Evolutionary conservation across 176 grass and related monocot genomes (phyloP).

Genomic region (Bonia amplexicaulis): DNA sequence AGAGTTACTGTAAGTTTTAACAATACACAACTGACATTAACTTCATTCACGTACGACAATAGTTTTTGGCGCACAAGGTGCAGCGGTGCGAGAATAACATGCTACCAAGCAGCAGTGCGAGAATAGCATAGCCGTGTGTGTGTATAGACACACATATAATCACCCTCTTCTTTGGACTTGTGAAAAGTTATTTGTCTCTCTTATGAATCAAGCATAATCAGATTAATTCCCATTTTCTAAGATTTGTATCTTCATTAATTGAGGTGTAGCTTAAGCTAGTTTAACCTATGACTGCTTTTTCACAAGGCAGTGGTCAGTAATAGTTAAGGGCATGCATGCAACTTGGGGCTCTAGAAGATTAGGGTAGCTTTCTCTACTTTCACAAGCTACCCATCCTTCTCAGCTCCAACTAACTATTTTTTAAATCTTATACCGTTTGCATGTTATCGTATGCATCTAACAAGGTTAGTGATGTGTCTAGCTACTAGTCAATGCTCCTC

Average conservation of each 20-base stretch:
- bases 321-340: neutral
- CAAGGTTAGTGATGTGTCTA: conserved; percentile 33
- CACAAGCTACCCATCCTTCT: conserved; percentile 45
- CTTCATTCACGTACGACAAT: too few species aligned
- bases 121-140: too few species aligned
- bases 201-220: neutral
- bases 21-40: too few species aligned
- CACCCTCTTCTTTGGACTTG: neutral
- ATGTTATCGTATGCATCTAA: conserved; percentile 40
- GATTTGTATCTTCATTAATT: neutral
- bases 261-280: neutral
- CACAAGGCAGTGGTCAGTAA: neutral
- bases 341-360: conserved; percentile 17
- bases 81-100: too few species aligned
- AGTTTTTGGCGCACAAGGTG: too few species aligned
- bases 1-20: too few species aligned
- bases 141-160: neutral
- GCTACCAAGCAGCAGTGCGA: too few species aligned
- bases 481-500: conserved; percentile 28
- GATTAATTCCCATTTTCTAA: neutral
- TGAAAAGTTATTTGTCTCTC: neutral
- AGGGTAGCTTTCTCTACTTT: conserved; percentile 23
- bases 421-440: conserved; percentile 53
- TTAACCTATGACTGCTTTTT: neutral
- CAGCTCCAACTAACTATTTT: conserved; percentile 49